These are phyloP conservation scores for Penicillium subrubescens DNA, from an alignment of 495 filamentous ascomycete species.

Conservation along the genomic window DNA sequence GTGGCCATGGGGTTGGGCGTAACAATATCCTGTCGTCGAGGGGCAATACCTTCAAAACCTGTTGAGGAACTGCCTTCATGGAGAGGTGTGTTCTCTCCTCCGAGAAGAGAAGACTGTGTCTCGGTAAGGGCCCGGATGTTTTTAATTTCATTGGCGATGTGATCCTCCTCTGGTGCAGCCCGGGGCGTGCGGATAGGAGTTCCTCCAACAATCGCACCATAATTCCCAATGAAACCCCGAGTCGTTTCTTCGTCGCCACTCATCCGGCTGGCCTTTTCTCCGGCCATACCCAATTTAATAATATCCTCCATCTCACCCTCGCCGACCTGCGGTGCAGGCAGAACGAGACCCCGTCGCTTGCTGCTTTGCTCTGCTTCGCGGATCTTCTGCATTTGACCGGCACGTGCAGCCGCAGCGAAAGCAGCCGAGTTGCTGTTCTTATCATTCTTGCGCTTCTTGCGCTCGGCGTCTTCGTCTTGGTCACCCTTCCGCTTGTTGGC, in stretches of 20 bases:
- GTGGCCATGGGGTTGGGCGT: constrained; percentile 97
- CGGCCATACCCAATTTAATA: constrained; percentile 97
- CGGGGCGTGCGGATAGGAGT: constrained; percentile 91
- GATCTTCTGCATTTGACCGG: constrained; percentile 93
- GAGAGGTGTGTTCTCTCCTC: constrained; percentile 90
- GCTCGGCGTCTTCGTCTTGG: constrained; percentile 76
- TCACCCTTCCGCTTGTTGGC: constrained; percentile 96
- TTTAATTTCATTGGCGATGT: constrained; percentile 92
- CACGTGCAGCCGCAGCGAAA: constrained; percentile 86
- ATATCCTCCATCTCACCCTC: constrained; percentile 95
- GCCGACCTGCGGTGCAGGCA: constrained; percentile 88
- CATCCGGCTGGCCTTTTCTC: constrained; percentile 78
- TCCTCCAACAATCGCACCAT: constrained; percentile 74
- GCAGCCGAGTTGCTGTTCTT: constrained; percentile 75
- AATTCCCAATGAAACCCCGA: constrained; percentile 81
- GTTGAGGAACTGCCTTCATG: constrained; percentile 80
- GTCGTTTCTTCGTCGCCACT: constrained; percentile 83
- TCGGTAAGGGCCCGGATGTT: constrained; percentile 93
- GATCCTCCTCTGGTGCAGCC: constrained; percentile 89
- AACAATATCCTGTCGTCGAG: constrained; percentile 74
- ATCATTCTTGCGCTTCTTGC: constrained; percentile 84
- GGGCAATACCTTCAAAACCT: constrained; percentile 84
- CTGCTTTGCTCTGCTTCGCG: constrained; percentile 95
- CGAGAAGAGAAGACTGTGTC: constrained; percentile 92
- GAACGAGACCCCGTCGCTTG: constrained; percentile 76